Percentiles rank a stretch among this genome's conserved stretches.
phyloP scores from a whole-genome alignment of 306 rosid genomes.

The Biancaea sappan region DNA sequence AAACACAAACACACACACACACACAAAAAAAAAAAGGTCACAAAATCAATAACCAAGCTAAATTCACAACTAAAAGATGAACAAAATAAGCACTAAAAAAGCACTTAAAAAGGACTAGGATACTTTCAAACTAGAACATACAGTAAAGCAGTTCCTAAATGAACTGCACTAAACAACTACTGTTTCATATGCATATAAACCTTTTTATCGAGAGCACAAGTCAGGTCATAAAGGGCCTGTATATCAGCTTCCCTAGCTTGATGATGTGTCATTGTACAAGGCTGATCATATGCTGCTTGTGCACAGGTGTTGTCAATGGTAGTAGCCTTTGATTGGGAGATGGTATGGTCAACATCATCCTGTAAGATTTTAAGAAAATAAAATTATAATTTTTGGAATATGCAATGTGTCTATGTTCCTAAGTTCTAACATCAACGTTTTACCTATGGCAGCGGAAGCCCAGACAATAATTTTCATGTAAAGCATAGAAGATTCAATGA shows the following conservation, averaged over 20 bases:
- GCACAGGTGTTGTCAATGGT: constrained; percentile 39
- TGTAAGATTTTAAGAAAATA: constrained; percentile 35
- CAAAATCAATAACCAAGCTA: neutral
- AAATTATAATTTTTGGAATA: neutral
- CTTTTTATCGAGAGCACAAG: constrained; percentile 70
- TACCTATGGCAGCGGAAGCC: neutral
- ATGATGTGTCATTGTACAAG: constrained; percentile 45
- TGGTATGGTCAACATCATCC: constrained; percentile 35
- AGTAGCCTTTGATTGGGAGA: constrained; percentile 47
- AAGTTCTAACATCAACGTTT: neutral
- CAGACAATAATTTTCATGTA: constrained; percentile 18
- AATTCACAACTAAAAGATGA: neutral
- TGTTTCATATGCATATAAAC: constrained; percentile 36
- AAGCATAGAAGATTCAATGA: constrained; percentile 22
- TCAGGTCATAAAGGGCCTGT: constrained; percentile 62
- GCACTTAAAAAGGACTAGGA: neutral
- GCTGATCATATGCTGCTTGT: constrained; percentile 46
- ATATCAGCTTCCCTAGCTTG: constrained; percentile 79
- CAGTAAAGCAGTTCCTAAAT: neutral
- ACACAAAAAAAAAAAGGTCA: neutral
- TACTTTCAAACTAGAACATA: neutral
- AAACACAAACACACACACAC: too few relatives aligned
- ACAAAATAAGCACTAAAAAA: neutral
- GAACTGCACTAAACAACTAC: neutral
- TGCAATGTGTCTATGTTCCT: constrained; percentile 4